Evolutionary conservation across 2,329 filamentous ascomycete species (phyloP).

Genomic region (Pseudomassariella vexata): DNA sequence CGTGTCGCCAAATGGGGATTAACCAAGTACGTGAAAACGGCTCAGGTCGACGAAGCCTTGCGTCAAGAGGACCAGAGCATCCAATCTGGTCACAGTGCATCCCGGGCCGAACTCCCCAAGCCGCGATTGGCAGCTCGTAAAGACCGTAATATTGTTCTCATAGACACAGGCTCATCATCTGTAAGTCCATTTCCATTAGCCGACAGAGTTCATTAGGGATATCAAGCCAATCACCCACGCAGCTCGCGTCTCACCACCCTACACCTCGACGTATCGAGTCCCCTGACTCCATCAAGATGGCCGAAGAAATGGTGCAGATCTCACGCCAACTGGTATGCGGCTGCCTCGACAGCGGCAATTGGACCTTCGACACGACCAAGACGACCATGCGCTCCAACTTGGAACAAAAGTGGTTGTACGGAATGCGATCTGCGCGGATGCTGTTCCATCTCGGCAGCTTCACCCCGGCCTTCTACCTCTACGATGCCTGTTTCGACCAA

Average conservation of each 20-base stretch:
- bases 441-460: conserved; percentile 3
- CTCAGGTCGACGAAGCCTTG: conserved; percentile 32
- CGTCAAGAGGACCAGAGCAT: too few relatives aligned
- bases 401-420: too few relatives aligned
- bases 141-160: too few relatives aligned
- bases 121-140: too few relatives aligned
- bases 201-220: too few relatives aligned
- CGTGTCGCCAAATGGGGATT: conserved; percentile 2
- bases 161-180: too few relatives aligned
- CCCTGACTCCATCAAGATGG: conserved; percentile 1
- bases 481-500: conserved; percentile 2
- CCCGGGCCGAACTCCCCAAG: too few relatives aligned
- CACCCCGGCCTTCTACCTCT: conserved; percentile 3
- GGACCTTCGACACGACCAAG: neutral
- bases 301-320: conserved; percentile 5
- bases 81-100: too few relatives aligned
- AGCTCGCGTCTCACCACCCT: neutral
- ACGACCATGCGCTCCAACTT: too few relatives aligned
- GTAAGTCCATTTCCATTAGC: too few relatives aligned
- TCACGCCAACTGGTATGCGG: neutral
- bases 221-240: too few relatives aligned
- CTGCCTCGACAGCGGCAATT: neutral
- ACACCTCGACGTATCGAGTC: neutral
- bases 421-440: neutral
- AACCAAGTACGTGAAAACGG: conserved; percentile 56